Evolutionary conservation across 169 alveolate genomes (phyloP), one percentile per base, ranked within the genome.

Genomic region (Eimeria sp.): DNA sequence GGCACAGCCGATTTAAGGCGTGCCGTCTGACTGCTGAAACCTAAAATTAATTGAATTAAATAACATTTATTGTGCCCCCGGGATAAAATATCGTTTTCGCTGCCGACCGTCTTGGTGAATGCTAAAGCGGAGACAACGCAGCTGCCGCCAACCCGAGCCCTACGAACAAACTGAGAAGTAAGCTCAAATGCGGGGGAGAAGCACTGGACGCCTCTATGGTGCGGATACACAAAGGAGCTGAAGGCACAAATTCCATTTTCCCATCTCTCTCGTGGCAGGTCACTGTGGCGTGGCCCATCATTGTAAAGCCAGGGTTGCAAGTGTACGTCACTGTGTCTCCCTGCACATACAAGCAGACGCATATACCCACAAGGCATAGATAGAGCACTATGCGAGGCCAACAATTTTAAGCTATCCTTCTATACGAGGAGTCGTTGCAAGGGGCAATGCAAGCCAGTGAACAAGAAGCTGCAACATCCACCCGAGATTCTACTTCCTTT

Each of bases 311-410:
- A 34, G 54, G 67, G 87, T 92, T 72, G 92, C 96, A 92, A 61
- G 58, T 61, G 75, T 92, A 92, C 14, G 96, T 92, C 6, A 92
- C 96, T 5, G 96, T 61, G 87, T 92, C 96, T 18, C 96, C 96
- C 96, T 92, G 87, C 20, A 43, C 13, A 65, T 13, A 43, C 47
- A 63, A 58, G 18, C 80, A 45, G 27, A 54, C 22, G 27, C 84
- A 90, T 0, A 34, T 13, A 22, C 14, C 54, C 10, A 49, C 30
- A 51, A 58, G 34, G 43, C 40, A 34, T 2, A 34, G 40, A 34
- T 34, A 34, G 40, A 34, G 40, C 40, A 34, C 40, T 34, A 34
- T 34, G 2, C 40, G 40, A 34, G 40, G 2, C 40, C 40, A 34
- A 34, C 40, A 34, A 34, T 1, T 34, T 34, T 34, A 34, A 34